phyloP scores from a whole-genome alignment of 2,329 filamentous ascomycete genomes.

The Nemania sp. region DNA sequence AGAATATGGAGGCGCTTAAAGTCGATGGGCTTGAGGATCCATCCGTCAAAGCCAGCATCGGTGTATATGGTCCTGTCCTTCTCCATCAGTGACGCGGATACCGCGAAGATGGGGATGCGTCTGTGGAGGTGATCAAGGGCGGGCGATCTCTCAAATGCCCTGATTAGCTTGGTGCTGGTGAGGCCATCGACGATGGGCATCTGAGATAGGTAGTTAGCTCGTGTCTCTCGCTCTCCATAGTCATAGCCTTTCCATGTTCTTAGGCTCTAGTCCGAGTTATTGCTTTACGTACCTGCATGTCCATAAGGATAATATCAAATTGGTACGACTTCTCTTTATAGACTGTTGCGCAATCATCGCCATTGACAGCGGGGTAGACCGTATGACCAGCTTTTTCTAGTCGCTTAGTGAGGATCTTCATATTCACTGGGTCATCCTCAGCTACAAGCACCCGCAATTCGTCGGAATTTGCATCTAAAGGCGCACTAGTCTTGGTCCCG shows the following conservation, averaged over 20 bases:
- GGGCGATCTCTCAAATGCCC: slow-evolving; percentile 74
- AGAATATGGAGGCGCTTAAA: slow-evolving; percentile 79
- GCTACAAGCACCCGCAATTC: slow-evolving; percentile 78
- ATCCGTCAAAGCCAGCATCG: slow-evolving; percentile 85
- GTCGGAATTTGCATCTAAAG: slow-evolving; percentile 5
- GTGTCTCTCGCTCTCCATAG: not conserved
- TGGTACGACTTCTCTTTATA: slow-evolving; percentile 71
- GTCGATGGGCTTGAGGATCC: slow-evolving; percentile 90
- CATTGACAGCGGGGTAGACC: slow-evolving; percentile 80
- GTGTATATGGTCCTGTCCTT: slow-evolving; percentile 76
- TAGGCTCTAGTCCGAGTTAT: not conserved
- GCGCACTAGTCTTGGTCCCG: slow-evolving; percentile 15
- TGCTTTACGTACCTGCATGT: slow-evolving; percentile 78
- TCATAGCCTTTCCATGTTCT: not conserved
- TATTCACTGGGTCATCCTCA: slow-evolving; percentile 90
- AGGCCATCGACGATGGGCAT: slow-evolving; percentile 94
- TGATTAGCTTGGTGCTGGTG: slow-evolving; percentile 84
- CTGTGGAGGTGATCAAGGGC: slow-evolving; percentile 69
- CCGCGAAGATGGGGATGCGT: slow-evolving; percentile 84
- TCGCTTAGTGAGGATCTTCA: slow-evolving; percentile 82
- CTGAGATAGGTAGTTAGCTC: slow-evolving; percentile 57
- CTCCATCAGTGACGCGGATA: slow-evolving; percentile 85
- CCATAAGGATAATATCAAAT: slow-evolving; percentile 89
- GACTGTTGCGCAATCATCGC: slow-evolving; percentile 81
- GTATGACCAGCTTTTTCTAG: slow-evolving; percentile 80